Conservation (phyloP, 73 alveolate species). For the Tetrahymena elliotti region DNA sequence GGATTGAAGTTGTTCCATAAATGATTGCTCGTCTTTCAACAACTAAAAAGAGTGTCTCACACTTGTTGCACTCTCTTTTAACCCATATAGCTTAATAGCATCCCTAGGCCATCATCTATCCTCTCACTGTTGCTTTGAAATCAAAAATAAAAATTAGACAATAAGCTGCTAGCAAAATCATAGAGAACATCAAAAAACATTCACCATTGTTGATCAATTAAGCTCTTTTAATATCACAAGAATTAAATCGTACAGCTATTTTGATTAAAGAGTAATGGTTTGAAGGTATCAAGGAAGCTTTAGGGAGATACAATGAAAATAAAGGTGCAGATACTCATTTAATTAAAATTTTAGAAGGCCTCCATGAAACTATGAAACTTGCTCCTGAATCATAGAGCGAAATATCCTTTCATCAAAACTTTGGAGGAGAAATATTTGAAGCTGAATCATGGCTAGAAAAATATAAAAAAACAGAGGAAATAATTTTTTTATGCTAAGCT, state of each 20-base stretch:
- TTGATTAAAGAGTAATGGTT: conserved; percentile 88
- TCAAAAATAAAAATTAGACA: conserved; percentile 80
- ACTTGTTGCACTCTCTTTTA: conserved; percentile 69
- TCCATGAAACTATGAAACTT: conserved; percentile 73
- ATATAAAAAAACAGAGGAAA: conserved; percentile 47
- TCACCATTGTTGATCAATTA: conserved; percentile 75
- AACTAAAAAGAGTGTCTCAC: conserved; percentile 61
- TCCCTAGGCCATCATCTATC: conserved; percentile 90
- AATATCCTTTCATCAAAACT: conserved; percentile 85
- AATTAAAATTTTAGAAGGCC: conserved; percentile 64
- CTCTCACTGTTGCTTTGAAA: conserved; percentile 85
- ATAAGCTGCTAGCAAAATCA: conserved; percentile 73
- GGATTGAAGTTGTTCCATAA: conserved; percentile 97
- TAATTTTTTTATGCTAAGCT: conserved; percentile 70
- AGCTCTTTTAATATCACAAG: conserved; percentile 79
- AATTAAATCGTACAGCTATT: conserved; percentile 88
- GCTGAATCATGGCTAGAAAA: conserved; percentile 81
- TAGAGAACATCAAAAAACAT: conserved; percentile 69
- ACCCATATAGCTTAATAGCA: conserved; percentile 70
- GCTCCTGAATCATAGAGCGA: conserved; percentile 91
- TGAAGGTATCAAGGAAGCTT: conserved; percentile 95
- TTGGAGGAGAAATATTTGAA: conserved; percentile 74
- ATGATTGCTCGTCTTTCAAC: conserved; percentile 90
- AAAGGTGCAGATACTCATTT: conserved; percentile 66
- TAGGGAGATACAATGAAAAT: conserved; percentile 70